Evolutionary conservation across 495 filamentous ascomycete species (phyloP).

Genomic region (Mytilinidion resinicola): DNA sequence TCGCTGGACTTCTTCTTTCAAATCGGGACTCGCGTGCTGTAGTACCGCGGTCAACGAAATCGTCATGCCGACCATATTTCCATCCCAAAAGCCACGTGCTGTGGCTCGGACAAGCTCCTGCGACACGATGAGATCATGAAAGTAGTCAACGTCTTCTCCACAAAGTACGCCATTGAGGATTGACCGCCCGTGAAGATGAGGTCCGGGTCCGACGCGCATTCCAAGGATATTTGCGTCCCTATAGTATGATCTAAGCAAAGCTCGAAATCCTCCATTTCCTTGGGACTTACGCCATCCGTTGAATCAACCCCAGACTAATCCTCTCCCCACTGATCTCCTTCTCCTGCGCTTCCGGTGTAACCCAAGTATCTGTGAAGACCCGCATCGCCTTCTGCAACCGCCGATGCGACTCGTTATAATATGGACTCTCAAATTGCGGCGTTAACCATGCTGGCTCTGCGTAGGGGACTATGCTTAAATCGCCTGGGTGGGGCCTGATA

Average conservation of each 20-base stretch:
- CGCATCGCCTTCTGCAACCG: slow-evolving; percentile 64
- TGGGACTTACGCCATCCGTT: slow-evolving; percentile 53
- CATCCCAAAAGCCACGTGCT: slow-evolving; percentile 48
- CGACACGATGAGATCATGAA: slow-evolving; percentile 70
- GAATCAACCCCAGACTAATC: slow-evolving; percentile 71
- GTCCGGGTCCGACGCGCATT: slow-evolving; percentile 79
- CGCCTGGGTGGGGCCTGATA: slow-evolving; percentile 59
- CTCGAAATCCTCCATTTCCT: too few species aligned
- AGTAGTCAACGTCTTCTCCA: slow-evolving; percentile 80
- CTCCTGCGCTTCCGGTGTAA: slow-evolving; percentile 69
- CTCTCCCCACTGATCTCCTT: slow-evolving; percentile 70
- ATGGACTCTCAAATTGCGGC: slow-evolving; percentile 72
- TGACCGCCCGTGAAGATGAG: slow-evolving; percentile 65
- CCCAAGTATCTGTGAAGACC: slow-evolving; percentile 63
- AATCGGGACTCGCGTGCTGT: slow-evolving; percentile 66
- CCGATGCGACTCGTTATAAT: slow-evolving; percentile 73
- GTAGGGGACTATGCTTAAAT: slow-evolving; percentile 72
- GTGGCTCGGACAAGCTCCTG: slow-evolving; percentile 69
- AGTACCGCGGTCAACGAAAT: slow-evolving; percentile 77
- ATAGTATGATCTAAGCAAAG: too few species aligned
- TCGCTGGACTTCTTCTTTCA: slow-evolving; percentile 58
- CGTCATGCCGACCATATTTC: slow-evolving; percentile 69
- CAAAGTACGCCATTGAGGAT: slow-evolving; percentile 59
- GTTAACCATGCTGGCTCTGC: slow-evolving; percentile 76
- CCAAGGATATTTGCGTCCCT: slow-evolving; percentile 60